phyloP scores from a whole-genome alignment of 1,139 yeast species.

The Suhomyces coccinellae region DNA sequence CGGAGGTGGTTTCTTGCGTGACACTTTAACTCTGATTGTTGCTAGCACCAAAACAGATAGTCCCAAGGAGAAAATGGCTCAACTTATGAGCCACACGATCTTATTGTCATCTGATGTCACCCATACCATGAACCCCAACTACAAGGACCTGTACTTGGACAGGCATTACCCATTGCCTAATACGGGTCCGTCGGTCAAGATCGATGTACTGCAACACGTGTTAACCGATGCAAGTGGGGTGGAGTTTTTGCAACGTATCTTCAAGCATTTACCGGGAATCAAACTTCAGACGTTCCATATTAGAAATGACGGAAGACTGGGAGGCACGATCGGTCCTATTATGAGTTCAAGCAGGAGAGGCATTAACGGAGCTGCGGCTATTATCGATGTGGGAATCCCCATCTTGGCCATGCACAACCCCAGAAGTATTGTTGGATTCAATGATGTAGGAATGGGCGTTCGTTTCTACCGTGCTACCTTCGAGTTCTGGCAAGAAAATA shows the following conservation, averaged over 20 bases:
- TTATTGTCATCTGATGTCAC: constrained; percentile 48
- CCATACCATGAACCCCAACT: constrained; percentile 50
- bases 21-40: constrained; percentile 16
- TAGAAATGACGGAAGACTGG: constrained; percentile 45
- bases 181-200: constrained; percentile 40
- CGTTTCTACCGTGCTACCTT: constrained; percentile 41
- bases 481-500: constrained; percentile 29
- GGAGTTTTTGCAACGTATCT: constrained; percentile 23
- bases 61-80: constrained; percentile 12
- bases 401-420: constrained; percentile 50
- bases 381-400: constrained; percentile 48
- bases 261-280: constrained; percentile 23
- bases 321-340: constrained; percentile 51
- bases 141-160: constrained; percentile 35
- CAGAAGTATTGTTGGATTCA: constrained; percentile 43
- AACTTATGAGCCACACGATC: constrained; percentile 22
- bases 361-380: constrained; percentile 37
- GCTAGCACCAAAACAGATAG: constrained; percentile 2
- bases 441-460: constrained; percentile 45
- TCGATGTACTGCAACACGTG: constrained; percentile 45
- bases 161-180: constrained; percentile 45
- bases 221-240: constrained; percentile 44
- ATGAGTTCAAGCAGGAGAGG: constrained; percentile 31
- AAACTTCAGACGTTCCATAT: constrained; percentile 44
- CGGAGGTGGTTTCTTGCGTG: constrained; percentile 31